Base-by-base conservation (phyloP, 257 asterid genomes). In the Haberlea rhodopensis region DNA sequence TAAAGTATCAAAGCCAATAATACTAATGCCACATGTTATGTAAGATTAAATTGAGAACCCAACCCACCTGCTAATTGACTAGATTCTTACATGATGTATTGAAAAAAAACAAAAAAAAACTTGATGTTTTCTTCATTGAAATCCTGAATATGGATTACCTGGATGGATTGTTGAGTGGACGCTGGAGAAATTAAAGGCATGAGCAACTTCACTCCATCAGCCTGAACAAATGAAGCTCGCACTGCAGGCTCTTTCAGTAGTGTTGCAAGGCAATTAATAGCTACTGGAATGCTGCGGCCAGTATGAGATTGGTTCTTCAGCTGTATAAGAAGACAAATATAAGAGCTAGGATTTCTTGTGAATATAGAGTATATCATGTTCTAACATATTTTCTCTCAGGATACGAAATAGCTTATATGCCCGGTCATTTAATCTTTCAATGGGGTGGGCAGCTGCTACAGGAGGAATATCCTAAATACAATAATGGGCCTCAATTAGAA, bases 91-190 rank as follows among this genome's bases (percentile, higher is more conserved):
- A 55, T n/a, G n/a, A n/a, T n/a, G n/a, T n/a, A n/a, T n/a, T n/a
- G n/a, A n/a, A n/a, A n/a, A n/a, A 26, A 1, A 10, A 27, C 34
- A 22, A 53, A 57, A 45, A 58, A 53, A 60, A 46, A 26, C 28
- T 46, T 25, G 23, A 66, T 24, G 32, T 15, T 48, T 40, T 55
- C 48, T 20, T 6, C 54, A 26, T 18, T 24, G 59, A 16, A 43
- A 66, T 24, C 65, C 28, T 57, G 69, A 69, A 68, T 20, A 48
- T 19, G 2, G 18, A 31, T 64, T 74, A 90, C 96, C 95, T 90
- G 97, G 62, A 82, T 87, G 59, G 97, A 90, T 79, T 90, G 97
- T 71, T 90, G 97, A 67, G 87, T 87, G 67, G 97, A 87, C 63
- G 94, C 96, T 63, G 97, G 96, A 79, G 86, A 69, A 78, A 90